These are phyloP conservation scores for Leccinum fallax DNA, from an alignment of 1,284 basidiomycete genomes.

Conservation along the genomic window DNA sequence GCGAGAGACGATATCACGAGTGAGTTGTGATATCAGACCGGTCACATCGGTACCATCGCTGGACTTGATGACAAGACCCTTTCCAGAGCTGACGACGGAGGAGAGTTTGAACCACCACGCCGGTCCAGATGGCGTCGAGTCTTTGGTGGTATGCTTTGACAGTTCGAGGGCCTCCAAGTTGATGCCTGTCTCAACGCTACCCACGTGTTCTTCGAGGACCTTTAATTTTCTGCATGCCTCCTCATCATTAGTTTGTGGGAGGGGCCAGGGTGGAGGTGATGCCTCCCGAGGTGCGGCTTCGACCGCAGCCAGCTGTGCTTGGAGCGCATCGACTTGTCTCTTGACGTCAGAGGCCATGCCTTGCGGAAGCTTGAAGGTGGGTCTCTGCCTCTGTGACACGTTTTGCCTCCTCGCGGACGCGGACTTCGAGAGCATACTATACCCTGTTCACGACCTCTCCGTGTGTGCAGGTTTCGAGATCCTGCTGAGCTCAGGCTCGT, in stretches of 20 bases:
- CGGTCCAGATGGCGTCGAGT: conserved; percentile 34
- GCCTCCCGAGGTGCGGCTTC: conserved; percentile 43
- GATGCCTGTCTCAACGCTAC: conserved; percentile 65
- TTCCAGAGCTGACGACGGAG: conserved; percentile 43
- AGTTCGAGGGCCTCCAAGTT: conserved; percentile 66
- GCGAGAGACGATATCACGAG: conserved; percentile 78
- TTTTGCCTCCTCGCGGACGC: conserved; percentile 53
- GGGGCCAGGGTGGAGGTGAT: conserved; percentile 12
- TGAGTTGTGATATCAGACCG: conserved; percentile 67
- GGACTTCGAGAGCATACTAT: conserved; percentile 52
- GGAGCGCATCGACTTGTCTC: conserved; percentile 56
- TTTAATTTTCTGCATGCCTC: conserved; percentile 58
- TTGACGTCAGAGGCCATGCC: conserved; percentile 47
- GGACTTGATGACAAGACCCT: conserved; percentile 67
- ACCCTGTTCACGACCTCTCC: conserved; percentile 55
- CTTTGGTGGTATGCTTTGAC: conserved; percentile 51
- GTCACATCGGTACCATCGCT: conserved; percentile 78
- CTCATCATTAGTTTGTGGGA: conserved; percentile 43
- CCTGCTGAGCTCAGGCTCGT: conserved; percentile 49
- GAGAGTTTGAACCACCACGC: conserved; percentile 53
- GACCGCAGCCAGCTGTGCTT: conserved; percentile 48
- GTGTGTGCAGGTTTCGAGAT: conserved; percentile 50
- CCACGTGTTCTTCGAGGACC: conserved; percentile 63
- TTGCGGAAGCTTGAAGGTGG: conserved; percentile 48
- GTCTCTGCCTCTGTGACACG: conserved; percentile 58